Base-by-base conservation (phyloP, 1,284 basidiomycete species). In the Cutaneotrichosporon spelunceum region DNA sequence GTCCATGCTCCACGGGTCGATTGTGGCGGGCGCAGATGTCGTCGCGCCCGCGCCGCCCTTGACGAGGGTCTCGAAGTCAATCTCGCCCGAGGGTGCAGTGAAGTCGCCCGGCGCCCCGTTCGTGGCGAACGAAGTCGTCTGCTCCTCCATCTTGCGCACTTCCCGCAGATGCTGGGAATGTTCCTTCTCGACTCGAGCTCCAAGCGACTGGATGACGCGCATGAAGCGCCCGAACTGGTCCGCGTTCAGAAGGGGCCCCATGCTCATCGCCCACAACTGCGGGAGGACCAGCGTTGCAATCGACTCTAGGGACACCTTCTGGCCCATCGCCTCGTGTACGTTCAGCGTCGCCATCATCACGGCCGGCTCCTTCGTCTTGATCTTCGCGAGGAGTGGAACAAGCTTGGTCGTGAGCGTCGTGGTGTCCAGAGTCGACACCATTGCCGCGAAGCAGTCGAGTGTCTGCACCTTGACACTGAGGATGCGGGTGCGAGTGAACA, bases 291-390 rank as follows among this genome's bases (percentile, higher is more conserved):
- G 83, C 0, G 90, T 95, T 0, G 95, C 95, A 19, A 97, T 89
- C 4, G 93, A 91, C 78, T 97, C 93, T 50, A 93, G 84, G 68
- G 97, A 93, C 4, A 98, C 89, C 76, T 98, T 99, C 69, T 87
- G 84, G 2, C 93, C 91, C 92, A 98, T 96, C 4, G 90, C 91
- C 78, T 97, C 94, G 79, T 99, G 93, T 0, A 99, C 93, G 10
- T 86, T 87, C 47, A 98, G 81, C 0, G 93, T 96, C 1, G 93
- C 91, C 85, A 94, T 89, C 89, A 91, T 95, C 6, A 96, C 92
- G 29, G 88, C 87, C 9, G 92, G 92, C 75, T 96, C 93, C 86
- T 84, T 96, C 2, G 95, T 99, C 59, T 95, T 88, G 71, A 99
- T 97, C 75, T 93, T 93, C 0, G 93, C 88, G 24, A 99, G 81